Evolutionary conservation across 495 filamentous ascomycete genomes (phyloP).

Genomic region (Neurospora pannonica): DNA sequence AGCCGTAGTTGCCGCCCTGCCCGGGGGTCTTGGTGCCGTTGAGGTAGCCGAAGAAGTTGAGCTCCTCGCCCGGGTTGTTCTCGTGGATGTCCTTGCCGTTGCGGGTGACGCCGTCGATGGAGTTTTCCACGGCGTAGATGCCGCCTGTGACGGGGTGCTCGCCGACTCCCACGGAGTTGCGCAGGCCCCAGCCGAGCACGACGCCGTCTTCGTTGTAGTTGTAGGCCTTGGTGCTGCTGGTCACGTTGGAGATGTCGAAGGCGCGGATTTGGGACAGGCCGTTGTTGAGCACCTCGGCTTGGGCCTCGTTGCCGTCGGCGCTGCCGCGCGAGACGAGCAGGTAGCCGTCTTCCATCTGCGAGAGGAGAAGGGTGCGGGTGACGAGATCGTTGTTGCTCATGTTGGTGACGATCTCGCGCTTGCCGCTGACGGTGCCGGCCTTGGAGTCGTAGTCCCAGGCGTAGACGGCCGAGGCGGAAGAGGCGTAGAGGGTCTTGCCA

Average conservation of each 20-base stretch:
- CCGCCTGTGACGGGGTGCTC: constrained; percentile 49
- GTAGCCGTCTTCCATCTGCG: constrained; percentile 23
- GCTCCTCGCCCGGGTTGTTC: constrained; percentile 60
- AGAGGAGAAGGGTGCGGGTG: constrained; percentile 50
- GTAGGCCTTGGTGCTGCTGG: constrained; percentile 30
- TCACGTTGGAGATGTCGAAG: constrained; percentile 43
- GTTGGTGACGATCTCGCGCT: constrained; percentile 37
- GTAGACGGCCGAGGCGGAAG: constrained; percentile 42
- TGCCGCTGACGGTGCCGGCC: constrained; percentile 28
- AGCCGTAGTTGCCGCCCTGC: constrained; percentile 43
- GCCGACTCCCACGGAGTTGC: constrained; percentile 55
- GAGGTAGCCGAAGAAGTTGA: constrained; percentile 56
- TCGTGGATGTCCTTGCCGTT: constrained; percentile 48
- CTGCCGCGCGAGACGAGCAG: constrained; percentile 53
- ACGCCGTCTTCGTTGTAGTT: constrained; percentile 32
- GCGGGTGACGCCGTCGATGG: constrained; percentile 46
- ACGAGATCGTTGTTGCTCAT: constrained; percentile 51
- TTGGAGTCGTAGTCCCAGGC: constrained; percentile 48
- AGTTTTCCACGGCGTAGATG: constrained; percentile 62
- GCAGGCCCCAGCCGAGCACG: constrained; percentile 58
- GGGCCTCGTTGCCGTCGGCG: constrained; percentile 39
- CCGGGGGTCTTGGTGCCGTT: constrained; percentile 27
- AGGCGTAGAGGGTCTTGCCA: constrained; percentile 54
- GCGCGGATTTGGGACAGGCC: constrained; percentile 52
- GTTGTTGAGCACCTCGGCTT: constrained; percentile 30